Evolutionary conservation across 768 basidiomycete genomes (phyloP), one percentile per base, ranked within the genome.

Genomic region (Cystobasidium tubakii): DNA sequence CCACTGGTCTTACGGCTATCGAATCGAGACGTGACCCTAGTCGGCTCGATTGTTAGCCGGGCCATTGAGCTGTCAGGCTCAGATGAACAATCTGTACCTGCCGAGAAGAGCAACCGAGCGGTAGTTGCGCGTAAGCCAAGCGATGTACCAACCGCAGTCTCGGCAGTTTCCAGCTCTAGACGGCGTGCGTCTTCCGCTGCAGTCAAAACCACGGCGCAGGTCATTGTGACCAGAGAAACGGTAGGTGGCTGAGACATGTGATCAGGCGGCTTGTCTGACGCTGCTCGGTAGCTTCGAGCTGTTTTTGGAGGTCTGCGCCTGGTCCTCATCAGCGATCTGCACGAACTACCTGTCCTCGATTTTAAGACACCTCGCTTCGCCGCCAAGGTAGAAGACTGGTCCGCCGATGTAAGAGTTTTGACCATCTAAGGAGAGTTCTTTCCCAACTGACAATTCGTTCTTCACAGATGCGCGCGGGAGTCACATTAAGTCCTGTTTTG

Each of bases 1-100:
- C 89, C 93, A 1, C 85, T 99, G 77, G 86, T 97, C 67, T 89
- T 99, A 81, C 86, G 96, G 29, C 92, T 92, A n/a, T 97, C 95
- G 0, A 92, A 93, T 79, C 87, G 91, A 23, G 96, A 99, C 80
- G 91, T 98, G 80, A 87, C 86, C 76, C 85, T 98, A 76, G 97
- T 98, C 76, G 88, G 85, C 57, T 83, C 87, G 1, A 94, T 95
- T 75, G 85, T 90, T 77, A 91, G 92, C 80, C 91, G 89, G 75
- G 96, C 92, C 0, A 82, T 91, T 42, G 88, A 89, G 72, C 84
- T 92, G n/a, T 92, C 90, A 76, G 62, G 42, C 23, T 36, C 54
- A 25, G 34, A 27, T 27, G 39, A 6, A 43, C 6, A 21, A 60
- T 12, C 4, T 19, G 43, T 39, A 39, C 36, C 74, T 34, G 1